Conservation (phyloP, 148 eudicot genomes). For the Arctostaphylos glauca region DNA sequence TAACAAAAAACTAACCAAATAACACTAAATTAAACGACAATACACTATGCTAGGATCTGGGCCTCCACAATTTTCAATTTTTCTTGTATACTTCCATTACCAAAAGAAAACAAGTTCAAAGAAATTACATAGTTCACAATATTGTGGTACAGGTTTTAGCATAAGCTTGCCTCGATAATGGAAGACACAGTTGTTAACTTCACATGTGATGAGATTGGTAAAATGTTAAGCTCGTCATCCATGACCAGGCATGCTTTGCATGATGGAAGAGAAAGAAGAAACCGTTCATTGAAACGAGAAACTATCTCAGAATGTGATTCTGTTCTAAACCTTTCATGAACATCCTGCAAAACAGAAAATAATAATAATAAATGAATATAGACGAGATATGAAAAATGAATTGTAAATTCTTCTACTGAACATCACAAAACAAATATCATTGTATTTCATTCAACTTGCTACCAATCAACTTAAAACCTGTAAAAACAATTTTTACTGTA, state of each 20-base stretch:
- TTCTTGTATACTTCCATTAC: background rate
- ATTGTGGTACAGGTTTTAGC: background rate
- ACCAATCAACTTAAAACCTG: background rate
- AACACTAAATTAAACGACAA: background rate
- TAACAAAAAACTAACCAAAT: background rate
- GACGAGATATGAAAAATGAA: background rate
- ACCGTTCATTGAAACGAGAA: slow-evolving; percentile 88
- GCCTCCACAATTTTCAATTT: background rate
- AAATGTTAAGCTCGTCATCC: slow-evolving; percentile 87
- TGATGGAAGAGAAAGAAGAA: slow-evolving; percentile 78
- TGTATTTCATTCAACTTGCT: background rate
- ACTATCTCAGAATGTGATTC: slow-evolving; percentile 75
- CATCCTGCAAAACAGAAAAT: slow-evolving; percentile 53
- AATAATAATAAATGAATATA: background rate
- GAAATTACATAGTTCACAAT: background rate
- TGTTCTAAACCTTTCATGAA: slow-evolving; percentile 84
- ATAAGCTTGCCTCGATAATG: slow-evolving; percentile 54
- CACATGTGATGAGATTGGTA: slow-evolving; percentile 88
- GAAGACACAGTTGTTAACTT: slow-evolving; percentile 50
- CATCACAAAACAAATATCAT: background rate
- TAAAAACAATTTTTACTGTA: background rate
- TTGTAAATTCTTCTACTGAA: background rate
- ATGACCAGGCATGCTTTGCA: slow-evolving; percentile 78
- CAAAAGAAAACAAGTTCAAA: background rate
- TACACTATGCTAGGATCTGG: background rate